These are phyloP conservation scores for Alternaria alternata DNA, from an alignment of 2,329 filamentous ascomycete species.

Conservation along the genomic window DNA sequence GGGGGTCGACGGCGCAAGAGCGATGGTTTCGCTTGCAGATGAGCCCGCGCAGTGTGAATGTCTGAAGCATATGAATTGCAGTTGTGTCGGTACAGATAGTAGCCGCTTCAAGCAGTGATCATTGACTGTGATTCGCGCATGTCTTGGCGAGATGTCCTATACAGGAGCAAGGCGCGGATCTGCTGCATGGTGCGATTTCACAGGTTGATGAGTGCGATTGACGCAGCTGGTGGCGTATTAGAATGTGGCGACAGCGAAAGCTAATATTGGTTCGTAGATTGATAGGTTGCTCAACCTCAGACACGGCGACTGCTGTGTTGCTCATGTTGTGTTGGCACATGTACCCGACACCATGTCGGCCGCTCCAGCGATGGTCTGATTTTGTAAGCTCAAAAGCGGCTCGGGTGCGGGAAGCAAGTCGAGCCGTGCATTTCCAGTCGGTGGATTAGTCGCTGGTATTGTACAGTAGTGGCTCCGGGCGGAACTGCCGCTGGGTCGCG, in stretches of 20 bases:
- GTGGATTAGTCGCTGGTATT: constrained; percentile 4
- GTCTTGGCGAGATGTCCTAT: constrained; percentile 32
- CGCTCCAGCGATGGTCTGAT: constrained; percentile 16
- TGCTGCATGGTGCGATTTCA: constrained; percentile 4
- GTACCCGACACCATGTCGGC: constrained; percentile 12
- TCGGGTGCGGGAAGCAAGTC: constrained; percentile 28
- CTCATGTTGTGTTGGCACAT: constrained; percentile 28
- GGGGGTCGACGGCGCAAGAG: not conserved
- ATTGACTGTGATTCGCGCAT: constrained; percentile 11
- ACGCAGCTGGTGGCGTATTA: constrained; percentile 2
- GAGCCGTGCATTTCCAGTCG: constrained; percentile 21
- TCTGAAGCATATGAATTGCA: constrained; percentile 1
- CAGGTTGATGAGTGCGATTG: constrained; percentile 7
- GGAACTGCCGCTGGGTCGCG: constrained; percentile 21
- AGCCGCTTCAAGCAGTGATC: constrained; percentile 8
- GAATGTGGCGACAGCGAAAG: constrained; percentile 23
- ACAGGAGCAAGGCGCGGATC: constrained; percentile 12
- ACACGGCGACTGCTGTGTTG: constrained; percentile 19
- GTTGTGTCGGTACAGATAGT: not conserved
- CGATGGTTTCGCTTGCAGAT: constrained; percentile 8
- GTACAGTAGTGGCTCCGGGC: constrained; percentile 12
- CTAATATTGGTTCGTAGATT: constrained; percentile 25
- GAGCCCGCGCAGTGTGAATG: not conserved
- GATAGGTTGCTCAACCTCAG: constrained; percentile 26
- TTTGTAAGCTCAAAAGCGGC: constrained; percentile 20